Evolutionary conservation across 2,329 filamentous ascomycete genomes (phyloP).

Genomic region (Aureobasidium sp.): DNA sequence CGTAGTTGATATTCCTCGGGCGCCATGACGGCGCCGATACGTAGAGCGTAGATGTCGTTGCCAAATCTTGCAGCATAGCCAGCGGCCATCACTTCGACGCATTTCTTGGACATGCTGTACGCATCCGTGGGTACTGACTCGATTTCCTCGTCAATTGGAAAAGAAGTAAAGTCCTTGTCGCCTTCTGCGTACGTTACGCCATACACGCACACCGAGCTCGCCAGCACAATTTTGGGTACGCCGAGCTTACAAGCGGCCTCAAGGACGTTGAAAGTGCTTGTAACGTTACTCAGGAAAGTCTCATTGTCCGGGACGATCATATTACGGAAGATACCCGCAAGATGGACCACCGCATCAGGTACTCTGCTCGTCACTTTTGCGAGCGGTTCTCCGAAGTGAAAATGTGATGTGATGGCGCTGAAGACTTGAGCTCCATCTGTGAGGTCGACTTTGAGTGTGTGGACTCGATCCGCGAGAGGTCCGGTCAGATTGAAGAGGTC

Average conservation of each 20-base stretch:
- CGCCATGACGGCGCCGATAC: conserved; percentile 69
- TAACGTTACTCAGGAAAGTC: conserved; percentile 62
- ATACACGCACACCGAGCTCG: conserved; percentile 66
- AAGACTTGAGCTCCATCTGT: conserved; percentile 63
- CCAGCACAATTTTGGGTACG: conserved; percentile 68
- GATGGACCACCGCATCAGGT: conserved; percentile 70
- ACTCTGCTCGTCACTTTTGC: conserved; percentile 45
- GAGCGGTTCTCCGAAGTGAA: conserved; percentile 57
- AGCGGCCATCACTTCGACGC: conserved; percentile 62
- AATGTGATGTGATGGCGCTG: conserved; percentile 63
- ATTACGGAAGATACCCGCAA: conserved; percentile 65
- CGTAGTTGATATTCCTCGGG: conserved; percentile 65
- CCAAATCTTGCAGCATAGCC: conserved; percentile 63
- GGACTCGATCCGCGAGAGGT: conserved; percentile 40
- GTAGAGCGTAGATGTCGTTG: conserved; percentile 65
- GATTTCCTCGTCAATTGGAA: conserved; percentile 66
- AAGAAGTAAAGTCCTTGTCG: conserved; percentile 60
- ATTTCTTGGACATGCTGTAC: conserved; percentile 68
- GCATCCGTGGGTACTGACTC: conserved; percentile 68
- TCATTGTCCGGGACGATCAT: conserved; percentile 69
- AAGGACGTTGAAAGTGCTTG: conserved; percentile 67
- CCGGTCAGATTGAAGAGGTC: conserved; percentile 52
- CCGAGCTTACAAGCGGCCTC: conserved; percentile 69
- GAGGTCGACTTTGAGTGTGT: conserved; percentile 62
- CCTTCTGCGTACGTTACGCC: conserved; percentile 69